Evolutionary conservation across 2,329 filamentous ascomycete species (phyloP).

Genomic region (Mycosphaerella arachidis): DNA sequence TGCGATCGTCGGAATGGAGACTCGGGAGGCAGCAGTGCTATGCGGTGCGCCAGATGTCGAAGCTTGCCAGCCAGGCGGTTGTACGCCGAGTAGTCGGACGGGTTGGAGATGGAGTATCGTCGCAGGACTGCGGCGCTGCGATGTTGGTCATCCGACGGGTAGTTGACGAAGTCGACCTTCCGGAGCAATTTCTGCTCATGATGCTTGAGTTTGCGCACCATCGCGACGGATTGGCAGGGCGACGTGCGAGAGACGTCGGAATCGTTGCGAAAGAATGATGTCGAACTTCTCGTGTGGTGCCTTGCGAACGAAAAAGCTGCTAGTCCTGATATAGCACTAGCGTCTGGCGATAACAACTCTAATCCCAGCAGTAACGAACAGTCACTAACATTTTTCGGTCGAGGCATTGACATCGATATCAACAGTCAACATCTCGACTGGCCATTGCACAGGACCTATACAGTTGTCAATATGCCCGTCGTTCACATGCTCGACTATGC

Average conservation of each 20-base stretch:
- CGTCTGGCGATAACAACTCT: neutral
- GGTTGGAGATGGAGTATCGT: slow-evolving; percentile 87
- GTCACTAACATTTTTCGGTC: neutral
- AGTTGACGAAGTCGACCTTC: slow-evolving; percentile 87
- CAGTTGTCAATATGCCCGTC: slow-evolving; percentile 56
- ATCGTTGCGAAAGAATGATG: slow-evolving; percentile 1
- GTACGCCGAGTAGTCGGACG: slow-evolving; percentile 68
- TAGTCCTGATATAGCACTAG: neutral
- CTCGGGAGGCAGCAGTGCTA: slow-evolving; percentile 74
- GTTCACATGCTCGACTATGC: slow-evolving; percentile 86
- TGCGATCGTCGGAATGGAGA: slow-evolving; percentile 76
- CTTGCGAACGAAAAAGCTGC: neutral
- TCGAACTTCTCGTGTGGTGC: neutral
- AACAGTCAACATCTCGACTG: neutral
- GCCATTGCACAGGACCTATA: neutral
- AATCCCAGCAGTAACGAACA: neutral
- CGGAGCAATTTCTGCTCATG: slow-evolving; percentile 92
- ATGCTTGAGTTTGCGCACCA: slow-evolving; percentile 95
- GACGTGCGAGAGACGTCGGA: neutral
- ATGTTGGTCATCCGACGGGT: slow-evolving; percentile 78
- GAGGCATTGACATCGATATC: neutral
- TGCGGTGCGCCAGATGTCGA: slow-evolving; percentile 81
- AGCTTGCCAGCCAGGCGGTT: slow-evolving; percentile 57
- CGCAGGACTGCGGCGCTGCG: slow-evolving; percentile 74
- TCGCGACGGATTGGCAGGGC: slow-evolving; percentile 40